Conservation (phyloP, 495 filamentous ascomycete genomes). For the Daldinia vernicosa region DNA sequence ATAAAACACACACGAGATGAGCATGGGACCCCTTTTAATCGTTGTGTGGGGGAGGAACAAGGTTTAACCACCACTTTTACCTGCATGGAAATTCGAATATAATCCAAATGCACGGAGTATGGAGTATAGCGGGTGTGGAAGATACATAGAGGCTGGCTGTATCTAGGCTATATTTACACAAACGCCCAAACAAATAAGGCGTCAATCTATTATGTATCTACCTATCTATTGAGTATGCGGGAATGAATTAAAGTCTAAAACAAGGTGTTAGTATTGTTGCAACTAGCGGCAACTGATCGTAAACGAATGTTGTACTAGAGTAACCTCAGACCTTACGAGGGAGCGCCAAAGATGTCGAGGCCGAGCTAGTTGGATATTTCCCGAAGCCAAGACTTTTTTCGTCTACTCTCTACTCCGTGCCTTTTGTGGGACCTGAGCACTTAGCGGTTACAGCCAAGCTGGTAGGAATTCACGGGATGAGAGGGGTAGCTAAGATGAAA, state of each 20-base stretch:
- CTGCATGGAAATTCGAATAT: conserved; percentile 3
- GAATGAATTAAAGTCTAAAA: conserved; percentile 38
- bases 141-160: too few relatives aligned
- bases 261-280: conserved; percentile 39
- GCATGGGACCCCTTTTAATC: conserved; percentile 10
- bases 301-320: conserved; percentile 23
- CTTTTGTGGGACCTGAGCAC: background rate
- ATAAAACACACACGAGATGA: background rate
- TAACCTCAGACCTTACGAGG: conserved; percentile 25
- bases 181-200: background rate
- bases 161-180: conserved; percentile 9
- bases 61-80: conserved; percentile 4
- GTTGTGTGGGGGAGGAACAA: background rate
- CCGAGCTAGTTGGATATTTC: conserved; percentile 27
- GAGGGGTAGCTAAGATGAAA: background rate
- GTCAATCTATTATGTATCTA: conserved; percentile 10
- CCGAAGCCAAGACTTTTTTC: conserved; percentile 26
- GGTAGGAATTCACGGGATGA: background rate
- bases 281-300: conserved; percentile 31
- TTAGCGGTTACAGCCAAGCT: background rate
- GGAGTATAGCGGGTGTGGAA: too few relatives aligned
- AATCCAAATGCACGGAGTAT: conserved; percentile 12
- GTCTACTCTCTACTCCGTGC: background rate
- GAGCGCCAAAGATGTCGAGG: conserved; percentile 12
- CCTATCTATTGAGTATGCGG: conserved; percentile 11